Percentiles rank a stretch among this genome's conserved stretches.
phyloP scores from a whole-genome alignment of 352 stramenopile species.

The Globisporangium irregulare region DNA sequence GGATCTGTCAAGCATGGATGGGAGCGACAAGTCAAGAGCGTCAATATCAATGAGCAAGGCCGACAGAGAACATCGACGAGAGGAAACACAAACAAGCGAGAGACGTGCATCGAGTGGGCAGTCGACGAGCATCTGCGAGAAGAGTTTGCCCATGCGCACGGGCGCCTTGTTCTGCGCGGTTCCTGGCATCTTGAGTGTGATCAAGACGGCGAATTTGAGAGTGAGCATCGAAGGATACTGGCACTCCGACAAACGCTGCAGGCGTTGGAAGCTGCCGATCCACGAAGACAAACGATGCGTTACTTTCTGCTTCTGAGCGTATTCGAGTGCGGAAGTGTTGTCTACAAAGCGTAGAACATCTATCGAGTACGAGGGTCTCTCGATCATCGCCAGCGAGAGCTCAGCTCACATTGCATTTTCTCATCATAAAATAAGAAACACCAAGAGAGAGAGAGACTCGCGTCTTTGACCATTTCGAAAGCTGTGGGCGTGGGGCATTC shows the following conservation, averaged over 20 bases:
- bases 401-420: neutral
- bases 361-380: too few relatives aligned
- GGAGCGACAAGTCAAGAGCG: neutral
- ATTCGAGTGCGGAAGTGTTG: neutral
- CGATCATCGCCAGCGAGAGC: neutral
- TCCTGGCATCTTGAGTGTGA: conserved; percentile 13
- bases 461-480: neutral
- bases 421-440: neutral
- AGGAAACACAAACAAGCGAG: neutral
- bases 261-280: neutral
- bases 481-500: neutral
- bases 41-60: neutral
- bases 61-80: neutral
- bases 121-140: conserved; percentile 62
- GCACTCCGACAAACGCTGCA: neutral
- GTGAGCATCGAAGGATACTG: conserved; percentile 2
- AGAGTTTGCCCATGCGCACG: conserved; percentile 63
- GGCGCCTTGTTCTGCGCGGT: conserved; percentile 24
- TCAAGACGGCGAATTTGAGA: conserved; percentile 14
- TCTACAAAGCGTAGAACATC: neutral
- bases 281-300: neutral
- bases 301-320: neutral
- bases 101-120: conserved; percentile 59
- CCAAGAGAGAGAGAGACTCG: neutral
- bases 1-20: conserved; percentile 37